Evolutionary conservation across 2,329 filamentous ascomycete species (phyloP).

Genomic region (Arthroderma sp.): DNA sequence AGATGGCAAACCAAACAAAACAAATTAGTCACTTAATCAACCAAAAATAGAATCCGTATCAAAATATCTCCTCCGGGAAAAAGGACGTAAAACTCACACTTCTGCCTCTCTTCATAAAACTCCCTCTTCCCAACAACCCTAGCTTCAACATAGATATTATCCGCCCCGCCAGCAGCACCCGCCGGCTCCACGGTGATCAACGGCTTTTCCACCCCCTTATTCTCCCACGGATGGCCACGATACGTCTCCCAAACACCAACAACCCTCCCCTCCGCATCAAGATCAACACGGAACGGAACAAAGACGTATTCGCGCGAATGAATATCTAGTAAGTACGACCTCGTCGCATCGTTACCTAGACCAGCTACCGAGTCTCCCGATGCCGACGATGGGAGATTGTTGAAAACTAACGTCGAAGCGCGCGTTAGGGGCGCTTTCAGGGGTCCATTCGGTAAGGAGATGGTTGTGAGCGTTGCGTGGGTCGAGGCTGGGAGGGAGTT

Average conservation of each 20-base stretch:
- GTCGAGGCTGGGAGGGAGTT: conserved; percentile 31
- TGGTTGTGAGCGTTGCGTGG: conserved; percentile 38
- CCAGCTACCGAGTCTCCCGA: conserved; percentile 28
- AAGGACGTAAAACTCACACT: conserved; percentile 44
- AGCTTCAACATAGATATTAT: conserved; percentile 45
- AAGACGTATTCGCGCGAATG: conserved; percentile 64
- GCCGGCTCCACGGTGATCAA: conserved; percentile 18
- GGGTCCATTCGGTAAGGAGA: conserved; percentile 35
- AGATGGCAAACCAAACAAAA: conserved; percentile 1
- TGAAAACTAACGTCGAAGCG: conserved; percentile 62
- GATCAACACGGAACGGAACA: conserved; percentile 64
- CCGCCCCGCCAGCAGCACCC: conserved; percentile 18
- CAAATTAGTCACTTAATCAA: background rate
- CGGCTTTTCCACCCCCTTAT: conserved; percentile 50
- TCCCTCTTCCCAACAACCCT: conserved; percentile 51
- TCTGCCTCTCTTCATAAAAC: conserved; percentile 62
- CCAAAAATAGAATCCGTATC: background rate
- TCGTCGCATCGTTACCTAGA: background rate
- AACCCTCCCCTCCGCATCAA: conserved; percentile 31
- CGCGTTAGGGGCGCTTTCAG: conserved; percentile 52
- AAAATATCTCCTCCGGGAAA: background rate
- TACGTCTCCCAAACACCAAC: conserved; percentile 71
- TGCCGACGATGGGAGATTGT: conserved; percentile 29
- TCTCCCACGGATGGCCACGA: conserved; percentile 78
- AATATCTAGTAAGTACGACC: conserved; percentile 68